These are phyloP conservation scores for Gentiana dahurica DNA, from an alignment of 257 asterid genomes.

Conservation along the genomic window DNA sequence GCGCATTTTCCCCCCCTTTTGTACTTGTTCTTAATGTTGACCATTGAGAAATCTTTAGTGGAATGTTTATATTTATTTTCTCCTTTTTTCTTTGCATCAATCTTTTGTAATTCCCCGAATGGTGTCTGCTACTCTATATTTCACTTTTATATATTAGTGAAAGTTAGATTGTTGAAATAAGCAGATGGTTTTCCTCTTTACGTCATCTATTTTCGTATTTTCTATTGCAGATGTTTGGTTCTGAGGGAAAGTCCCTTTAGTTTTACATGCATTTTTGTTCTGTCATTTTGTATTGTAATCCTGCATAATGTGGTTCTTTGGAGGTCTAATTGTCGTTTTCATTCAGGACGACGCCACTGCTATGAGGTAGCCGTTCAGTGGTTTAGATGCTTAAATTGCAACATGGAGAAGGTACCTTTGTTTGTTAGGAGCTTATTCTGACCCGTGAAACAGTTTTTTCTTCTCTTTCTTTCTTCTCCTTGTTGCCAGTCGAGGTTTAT, in stretches of 20 bases:
- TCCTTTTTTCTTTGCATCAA: constrained; percentile 5
- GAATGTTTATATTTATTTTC: constrained; percentile 15
- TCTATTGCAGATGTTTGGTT: constrained; percentile 6
- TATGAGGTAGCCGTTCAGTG: constrained; percentile 88
- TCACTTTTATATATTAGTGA: constrained; percentile 26
- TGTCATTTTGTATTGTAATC: constrained; percentile 11
- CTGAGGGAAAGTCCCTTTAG: constrained; percentile 1
- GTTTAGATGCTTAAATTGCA: constrained; percentile 82
- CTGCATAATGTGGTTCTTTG: constrained; percentile 36
- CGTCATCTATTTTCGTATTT: constrained; percentile 2
- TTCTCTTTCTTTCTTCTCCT: constrained; percentile 7
- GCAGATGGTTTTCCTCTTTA: not conserved
- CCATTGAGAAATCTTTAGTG: constrained; percentile 32
- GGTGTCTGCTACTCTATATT: constrained; percentile 21
- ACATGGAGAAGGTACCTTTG: constrained; percentile 97
- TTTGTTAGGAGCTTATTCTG: constrained; percentile 58
- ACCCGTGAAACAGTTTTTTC: constrained; percentile 20
- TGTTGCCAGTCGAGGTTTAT: not conserved
- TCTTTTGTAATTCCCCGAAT: constrained; percentile 20
- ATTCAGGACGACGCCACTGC: constrained; percentile 84
- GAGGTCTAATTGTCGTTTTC: constrained; percentile 78
- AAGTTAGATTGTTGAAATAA: constrained; percentile 18
- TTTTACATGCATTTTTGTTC: constrained; percentile 2
- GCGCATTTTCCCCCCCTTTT: constrained; percentile 41
- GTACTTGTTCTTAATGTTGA: constrained; percentile 62